Evolutionary conservation across 2,329 filamentous ascomycete genomes (phyloP).

Genomic region (Xylaria sp.): DNA sequence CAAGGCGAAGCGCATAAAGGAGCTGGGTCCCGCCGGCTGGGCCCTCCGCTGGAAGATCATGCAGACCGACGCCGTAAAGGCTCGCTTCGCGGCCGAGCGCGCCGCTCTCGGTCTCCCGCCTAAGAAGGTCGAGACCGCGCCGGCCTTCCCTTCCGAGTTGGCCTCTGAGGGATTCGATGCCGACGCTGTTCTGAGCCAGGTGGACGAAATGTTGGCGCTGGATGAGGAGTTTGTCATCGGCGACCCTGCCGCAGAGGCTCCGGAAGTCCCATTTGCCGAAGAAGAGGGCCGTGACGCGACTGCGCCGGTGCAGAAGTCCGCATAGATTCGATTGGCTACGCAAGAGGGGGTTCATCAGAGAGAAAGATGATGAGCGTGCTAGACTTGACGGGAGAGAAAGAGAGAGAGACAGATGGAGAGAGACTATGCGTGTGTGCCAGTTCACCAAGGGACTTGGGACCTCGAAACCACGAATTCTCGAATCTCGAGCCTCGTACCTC

Average conservation of each 20-base stretch:
- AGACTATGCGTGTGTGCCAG: neutral
- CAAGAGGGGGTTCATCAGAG: too few relatives aligned
- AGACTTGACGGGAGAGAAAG: neutral
- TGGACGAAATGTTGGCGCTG: slow-evolving; percentile 38
- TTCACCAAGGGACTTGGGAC: neutral
- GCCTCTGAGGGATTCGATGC: slow-evolving; percentile 27
- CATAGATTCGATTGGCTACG: neutral
- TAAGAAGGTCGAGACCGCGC: slow-evolving; percentile 35
- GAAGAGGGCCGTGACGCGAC: neutral
- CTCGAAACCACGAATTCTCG: neutral
- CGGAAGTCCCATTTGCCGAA: slow-evolving; percentile 3
- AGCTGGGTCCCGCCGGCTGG: slow-evolving; percentile 88
- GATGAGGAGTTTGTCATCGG: slow-evolving; percentile 46
- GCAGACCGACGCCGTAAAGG: slow-evolving; percentile 64
- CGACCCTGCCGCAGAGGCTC: slow-evolving; percentile 32
- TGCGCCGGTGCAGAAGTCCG: neutral
- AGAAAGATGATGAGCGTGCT: too few relatives aligned
- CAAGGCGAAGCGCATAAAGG: slow-evolving; percentile 71
- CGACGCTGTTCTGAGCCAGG: slow-evolving; percentile 34
- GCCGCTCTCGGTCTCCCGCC: slow-evolving; percentile 58
- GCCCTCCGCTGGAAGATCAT: slow-evolving; percentile 82
- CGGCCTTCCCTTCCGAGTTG: slow-evolving; percentile 29
- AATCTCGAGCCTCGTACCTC: too few relatives aligned
- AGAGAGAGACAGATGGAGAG: too few relatives aligned
- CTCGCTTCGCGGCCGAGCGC: slow-evolving; percentile 61